Evolutionary conservation across 31 red algal species (phyloP), one percentile per base, ranked within the genome.

Genomic region (Bonnemaisonia californica): DNA sequence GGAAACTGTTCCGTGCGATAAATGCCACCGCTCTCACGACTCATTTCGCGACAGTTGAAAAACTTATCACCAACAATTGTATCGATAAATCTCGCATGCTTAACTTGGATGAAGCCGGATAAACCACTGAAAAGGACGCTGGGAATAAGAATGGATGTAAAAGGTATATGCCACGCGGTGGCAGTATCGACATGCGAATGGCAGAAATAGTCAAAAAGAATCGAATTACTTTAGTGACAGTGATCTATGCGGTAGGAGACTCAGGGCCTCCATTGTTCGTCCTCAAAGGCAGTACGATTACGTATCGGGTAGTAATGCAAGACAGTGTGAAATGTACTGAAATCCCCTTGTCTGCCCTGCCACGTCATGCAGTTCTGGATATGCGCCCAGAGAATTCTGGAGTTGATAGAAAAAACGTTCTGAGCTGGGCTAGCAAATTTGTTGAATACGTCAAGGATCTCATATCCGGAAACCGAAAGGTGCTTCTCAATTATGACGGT

Each of bases 401-500:
- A n/a, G n/a, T n/a, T n/a, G n/a, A n/a, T n/a, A n/a, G n/a, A n/a
- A n/a, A n/a, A n/a, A n/a, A n/a, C n/a, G n/a, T n/a, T n/a, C n/a
- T n/a, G n/a, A n/a, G n/a, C n/a, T n/a, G n/a, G n/a, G n/a, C n/a
- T n/a, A n/a, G n/a, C n/a, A n/a, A n/a, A n/a, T n/a, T n/a, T n/a
- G n/a, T n/a, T n/a, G n/a, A n/a, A n/a, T n/a, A n/a, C n/a, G n/a
- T n/a, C n/a, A n/a, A n/a, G n/a, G n/a, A n/a, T n/a, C n/a, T n/a
- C n/a, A n/a, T n/a, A n/a, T n/a, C n/a, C n/a, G n/a, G n/a, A n/a
- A n/a, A n/a, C n/a, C n/a, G n/a, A n/a, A n/a, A n/a, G n/a, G 59
- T 87, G 1, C 71, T 90, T 13, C 19, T 90, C 32, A 37, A 83
- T 21, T 83, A 63, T 54, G 79, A 83, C 28, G 78, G 68, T 12